These are phyloP conservation scores for Brassica hybrid DNA, from an alignment of 441 rosid species.

Conservation along the genomic window DNA sequence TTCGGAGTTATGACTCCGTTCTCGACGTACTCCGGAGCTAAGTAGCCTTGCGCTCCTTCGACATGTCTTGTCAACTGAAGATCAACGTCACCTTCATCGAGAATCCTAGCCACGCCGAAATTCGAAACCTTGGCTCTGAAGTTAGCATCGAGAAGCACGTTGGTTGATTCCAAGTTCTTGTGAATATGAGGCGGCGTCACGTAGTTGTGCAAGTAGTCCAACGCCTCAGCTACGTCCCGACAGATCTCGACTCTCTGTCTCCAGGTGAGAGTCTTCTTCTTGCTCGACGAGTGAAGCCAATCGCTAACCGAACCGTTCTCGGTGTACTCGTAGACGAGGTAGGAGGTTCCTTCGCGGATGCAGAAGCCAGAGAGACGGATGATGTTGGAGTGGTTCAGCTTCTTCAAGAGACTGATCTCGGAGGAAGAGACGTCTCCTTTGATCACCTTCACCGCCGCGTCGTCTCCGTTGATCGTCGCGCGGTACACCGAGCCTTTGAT, in stretches of 20 bases:
- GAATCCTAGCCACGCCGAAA: conserved; percentile 75
- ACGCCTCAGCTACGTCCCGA: conserved; percentile 69
- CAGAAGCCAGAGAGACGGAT: conserved; percentile 89
- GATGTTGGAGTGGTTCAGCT: conserved; percentile 75
- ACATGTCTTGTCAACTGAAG: conserved; percentile 82
- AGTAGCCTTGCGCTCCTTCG: conserved; percentile 81
- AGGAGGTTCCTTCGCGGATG: conserved; percentile 68
- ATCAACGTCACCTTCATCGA: conserved; percentile 48
- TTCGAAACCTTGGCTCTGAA: conserved; percentile 79
- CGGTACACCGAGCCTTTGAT: conserved; percentile 77
- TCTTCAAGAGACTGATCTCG: conserved; percentile 80
- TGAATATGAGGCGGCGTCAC: conserved; percentile 75
- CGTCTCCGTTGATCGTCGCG: conserved; percentile 72
- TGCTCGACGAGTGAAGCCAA: conserved; percentile 54
- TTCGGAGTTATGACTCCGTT: conserved; percentile 81
- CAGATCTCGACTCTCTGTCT: conserved; percentile 84
- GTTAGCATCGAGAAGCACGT: conserved; percentile 74
- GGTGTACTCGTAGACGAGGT: conserved; percentile 79
- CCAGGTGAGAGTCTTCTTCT: conserved; percentile 59
- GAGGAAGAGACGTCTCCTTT: conserved; percentile 75
- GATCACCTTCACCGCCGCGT: conserved; percentile 80
- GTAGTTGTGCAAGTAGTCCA: conserved; percentile 82
- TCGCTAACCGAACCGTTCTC: conserved; percentile 73
- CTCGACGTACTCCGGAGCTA: conserved; percentile 91
- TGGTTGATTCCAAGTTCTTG: conserved; percentile 80